Percentiles rank a stretch among this genome's conserved stretches.
Conservation (phyloP, 2,329 filamentous ascomycete genomes). For the Ophiobolus disseminans region DNA sequence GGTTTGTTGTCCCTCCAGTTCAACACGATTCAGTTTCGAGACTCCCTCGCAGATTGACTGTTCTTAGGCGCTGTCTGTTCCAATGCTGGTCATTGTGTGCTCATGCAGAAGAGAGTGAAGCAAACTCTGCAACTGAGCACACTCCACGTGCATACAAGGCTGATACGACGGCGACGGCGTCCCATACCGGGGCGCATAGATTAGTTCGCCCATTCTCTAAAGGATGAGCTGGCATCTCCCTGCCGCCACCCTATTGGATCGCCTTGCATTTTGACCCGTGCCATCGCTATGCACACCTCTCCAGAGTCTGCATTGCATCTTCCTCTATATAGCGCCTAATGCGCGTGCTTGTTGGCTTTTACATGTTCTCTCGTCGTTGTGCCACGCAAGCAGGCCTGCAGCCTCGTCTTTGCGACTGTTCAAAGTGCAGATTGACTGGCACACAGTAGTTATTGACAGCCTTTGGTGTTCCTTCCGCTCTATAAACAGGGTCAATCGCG, state of each 20-base stretch:
- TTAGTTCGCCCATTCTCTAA: slow-evolving; percentile 41
- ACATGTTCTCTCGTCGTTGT: slow-evolving; percentile 41
- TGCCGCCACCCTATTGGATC: slow-evolving; percentile 41
- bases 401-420: slow-evolving; percentile 31
- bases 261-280: slow-evolving; percentile 33
- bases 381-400: slow-evolving; percentile 48
- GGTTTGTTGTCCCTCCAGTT: slow-evolving; percentile 19
- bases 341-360: slow-evolving; percentile 40
- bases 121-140: slow-evolving; percentile 19
- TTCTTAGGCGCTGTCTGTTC: neutral
- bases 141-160: slow-evolving; percentile 33
- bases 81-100: slow-evolving; percentile 12
- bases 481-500: slow-evolving; percentile 33
- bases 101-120: slow-evolving; percentile 20
- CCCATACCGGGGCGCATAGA: slow-evolving; percentile 41
- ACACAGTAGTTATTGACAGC: slow-evolving; percentile 26
- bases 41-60: neutral
- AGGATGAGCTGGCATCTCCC: slow-evolving; percentile 42
- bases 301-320: slow-evolving; percentile 32
- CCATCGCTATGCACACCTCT: slow-evolving; percentile 40
- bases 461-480: slow-evolving; percentile 2
- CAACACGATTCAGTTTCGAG: slow-evolving; percentile 14
- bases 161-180: slow-evolving; percentile 32
- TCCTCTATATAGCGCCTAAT: slow-evolving; percentile 45
- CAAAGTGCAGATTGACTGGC: slow-evolving; percentile 29